Evolutionary conservation across 1,139 yeast genomes (phyloP), one percentile per base, ranked within the genome.

Genomic region (Wickerhamomyces sp.): DNA sequence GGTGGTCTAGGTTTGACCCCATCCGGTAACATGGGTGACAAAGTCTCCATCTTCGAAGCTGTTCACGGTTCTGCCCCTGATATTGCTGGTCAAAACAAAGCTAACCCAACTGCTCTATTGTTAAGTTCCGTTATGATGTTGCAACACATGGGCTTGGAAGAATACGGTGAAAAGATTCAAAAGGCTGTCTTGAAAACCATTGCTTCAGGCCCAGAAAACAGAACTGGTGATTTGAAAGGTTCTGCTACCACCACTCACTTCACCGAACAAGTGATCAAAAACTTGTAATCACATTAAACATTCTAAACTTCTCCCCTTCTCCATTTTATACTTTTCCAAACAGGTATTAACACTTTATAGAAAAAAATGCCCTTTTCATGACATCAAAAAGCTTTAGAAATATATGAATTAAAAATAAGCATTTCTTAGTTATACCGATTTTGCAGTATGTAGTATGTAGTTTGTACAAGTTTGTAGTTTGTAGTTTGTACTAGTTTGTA

Each of bases 51-150:
- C 64, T 92, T 92, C 66, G 98, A 92, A 77, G 97, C 98, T 54
- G 98, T 92, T 61, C 97, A 92, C 68, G 97, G 98, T 65, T 87
- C 97, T 45, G 97, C 97, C 50, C 97, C 97, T 54, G 97, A 90
- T 67, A 90, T 90, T 61, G 96, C 97, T 49, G 97, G 97, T 62
- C 88, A 90, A 77, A 94, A 95, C 63, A 79, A 86, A 65, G 98
- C 98, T 52, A 92, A 92, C 80, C 98, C 98, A 71, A 92, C 97
- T 49, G 98, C 98, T 47, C 72, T 92, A 64, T 76, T 92, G 64
- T 78, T 92, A 64, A 88, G 97, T 37, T 90, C 97, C 39, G 89
- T 89, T 62, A 90, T 92, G 97, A 90, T 92, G 97, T 83, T 92
- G 77, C 86, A 95, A 76, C 97, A 92, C 76, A 89, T 92, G 97